Conservation (phyloP, 768 basidiomycete species). For the Boletellus ananiceps region DNA sequence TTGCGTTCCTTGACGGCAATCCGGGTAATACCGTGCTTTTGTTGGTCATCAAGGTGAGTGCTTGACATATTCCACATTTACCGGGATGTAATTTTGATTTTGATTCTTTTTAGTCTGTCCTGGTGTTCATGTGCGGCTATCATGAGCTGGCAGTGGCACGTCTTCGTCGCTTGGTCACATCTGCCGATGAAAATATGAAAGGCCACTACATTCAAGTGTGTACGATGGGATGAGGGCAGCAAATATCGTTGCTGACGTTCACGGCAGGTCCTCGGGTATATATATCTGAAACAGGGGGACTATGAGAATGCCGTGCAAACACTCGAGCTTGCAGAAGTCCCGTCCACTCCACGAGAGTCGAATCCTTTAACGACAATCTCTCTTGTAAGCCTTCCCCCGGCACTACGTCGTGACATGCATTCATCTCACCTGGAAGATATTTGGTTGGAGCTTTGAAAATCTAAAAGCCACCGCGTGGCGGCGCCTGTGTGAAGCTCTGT, state of each 20-base stretch:
- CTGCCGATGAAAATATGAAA: not conserved
- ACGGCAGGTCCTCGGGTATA: not conserved
- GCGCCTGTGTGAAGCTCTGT: not conserved
- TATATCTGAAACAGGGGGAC: not conserved
- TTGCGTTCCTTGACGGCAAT: not conserved
- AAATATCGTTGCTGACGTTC: not conserved
- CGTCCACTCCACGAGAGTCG: constrained; percentile 23
- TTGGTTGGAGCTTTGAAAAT: not conserved
- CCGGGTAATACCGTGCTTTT: not conserved
- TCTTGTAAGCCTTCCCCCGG: not conserved
- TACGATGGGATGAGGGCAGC: not conserved
- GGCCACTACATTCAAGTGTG: not conserved
- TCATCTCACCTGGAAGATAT: not conserved
- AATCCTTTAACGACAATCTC: not conserved
- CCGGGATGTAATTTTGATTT: not conserved
- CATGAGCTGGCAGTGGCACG: not conserved
- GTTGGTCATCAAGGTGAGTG: not conserved
- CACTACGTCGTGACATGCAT: not conserved
- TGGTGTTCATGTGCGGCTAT: not conserved
- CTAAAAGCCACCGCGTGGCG: not conserved
- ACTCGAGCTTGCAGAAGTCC: not conserved
- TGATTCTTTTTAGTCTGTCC: not conserved
- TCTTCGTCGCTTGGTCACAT: not conserved
- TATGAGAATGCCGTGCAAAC: not conserved
- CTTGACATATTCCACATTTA: not conserved